Evolutionary conservation across 2,329 filamentous ascomycete species (phyloP), one percentile per base, ranked within the genome.

Genomic region (Claviceps maximensis): DNA sequence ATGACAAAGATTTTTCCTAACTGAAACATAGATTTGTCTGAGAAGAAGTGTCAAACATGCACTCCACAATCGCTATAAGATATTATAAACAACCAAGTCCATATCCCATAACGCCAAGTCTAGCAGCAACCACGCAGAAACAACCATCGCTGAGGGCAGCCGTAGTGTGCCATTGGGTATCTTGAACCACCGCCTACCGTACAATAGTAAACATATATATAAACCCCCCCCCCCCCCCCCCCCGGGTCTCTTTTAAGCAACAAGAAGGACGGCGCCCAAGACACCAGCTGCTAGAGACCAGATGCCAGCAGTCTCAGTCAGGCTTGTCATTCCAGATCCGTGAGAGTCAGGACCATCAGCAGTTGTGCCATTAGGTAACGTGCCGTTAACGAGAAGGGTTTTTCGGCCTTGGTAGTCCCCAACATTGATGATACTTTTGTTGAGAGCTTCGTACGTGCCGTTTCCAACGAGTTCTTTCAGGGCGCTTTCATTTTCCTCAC

Each of bases 351-450:
- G 55, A 2, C 55, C 59, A 42, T 61, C 64, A 15, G 56, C 73
- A 0, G 79, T 83, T 0, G 83, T 86, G 49, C 79, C 80, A 58
- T 86, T 84, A 31, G 82, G 78, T 3, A 91, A 70, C 0, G 84
- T 86, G n/a, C 87, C 87, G 64, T 89, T 89, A 63, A 91, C 70
- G 31, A 87, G 71, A 40, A 93, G 76, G 1, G 79, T 83, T 56
- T 75, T 51, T 74, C 68, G 40, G 47, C 57, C 56, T 36, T 59
- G 50, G 56, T 62, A 65, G 23, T 65, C 54, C 2, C 76, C 78
- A 1, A 90, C 76, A 13, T 72, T 76, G 53, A 87, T 75, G 2
- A 88, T 59, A 0, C 73, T 74, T 60, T 79, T 74, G 69, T 89
- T 83, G 51, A 86, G 70, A 2, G 63, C 68, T 3, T 63, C 62